These are phyloP conservation scores for Cryptococcus hybrid DNA, from an alignment of 1,284 basidiomycete species.

Conservation along the genomic window DNA sequence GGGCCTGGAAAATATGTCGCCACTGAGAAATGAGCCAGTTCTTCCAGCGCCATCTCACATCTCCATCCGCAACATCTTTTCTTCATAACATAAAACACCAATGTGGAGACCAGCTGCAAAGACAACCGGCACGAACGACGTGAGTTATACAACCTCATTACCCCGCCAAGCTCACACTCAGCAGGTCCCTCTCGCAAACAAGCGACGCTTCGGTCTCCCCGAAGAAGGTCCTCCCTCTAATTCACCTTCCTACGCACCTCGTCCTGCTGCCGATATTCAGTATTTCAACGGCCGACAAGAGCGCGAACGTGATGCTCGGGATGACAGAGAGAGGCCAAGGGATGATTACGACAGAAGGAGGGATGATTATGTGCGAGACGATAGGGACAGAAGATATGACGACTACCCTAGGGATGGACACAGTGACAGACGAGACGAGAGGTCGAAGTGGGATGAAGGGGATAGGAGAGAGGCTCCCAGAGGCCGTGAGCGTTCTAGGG, in stretches of 20 bases:
- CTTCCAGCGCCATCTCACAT: background rate
- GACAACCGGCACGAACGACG: slow-evolving; percentile 53
- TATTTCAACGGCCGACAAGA: slow-evolving; percentile 47
- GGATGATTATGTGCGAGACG: slow-evolving; percentile 26
- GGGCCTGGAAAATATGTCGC: too few relatives aligned
- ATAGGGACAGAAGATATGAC: slow-evolving; percentile 21
- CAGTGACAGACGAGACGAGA: slow-evolving; percentile 1
- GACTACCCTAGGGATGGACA: slow-evolving; percentile 15
- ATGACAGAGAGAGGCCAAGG: slow-evolving; percentile 4
- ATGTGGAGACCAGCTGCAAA: slow-evolving; percentile 83
- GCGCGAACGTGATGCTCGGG: slow-evolving; percentile 19
- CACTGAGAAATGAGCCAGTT: too few relatives aligned
- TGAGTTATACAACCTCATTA: slow-evolving; percentile 24
- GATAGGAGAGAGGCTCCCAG: background rate
- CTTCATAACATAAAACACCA: slow-evolving; percentile 6
- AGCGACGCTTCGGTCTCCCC: slow-evolving; percentile 83
- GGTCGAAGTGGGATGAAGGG: background rate
- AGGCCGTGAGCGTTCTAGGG: slow-evolving; percentile 8
- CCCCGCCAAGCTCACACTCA: background rate
- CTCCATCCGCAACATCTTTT: background rate
- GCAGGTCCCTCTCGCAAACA: slow-evolving; percentile 57
- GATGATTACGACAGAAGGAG: slow-evolving; percentile 18
- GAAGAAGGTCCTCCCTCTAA: slow-evolving; percentile 60
- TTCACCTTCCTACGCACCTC: slow-evolving; percentile 52
- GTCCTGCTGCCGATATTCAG: slow-evolving; percentile 39